A percentile compares a stretch with the other conserved stretches of the same genome.
phyloP scores from a whole-genome alignment of 2,329 filamentous ascomycete species.

The Sphaceloma murrayae region DNA sequence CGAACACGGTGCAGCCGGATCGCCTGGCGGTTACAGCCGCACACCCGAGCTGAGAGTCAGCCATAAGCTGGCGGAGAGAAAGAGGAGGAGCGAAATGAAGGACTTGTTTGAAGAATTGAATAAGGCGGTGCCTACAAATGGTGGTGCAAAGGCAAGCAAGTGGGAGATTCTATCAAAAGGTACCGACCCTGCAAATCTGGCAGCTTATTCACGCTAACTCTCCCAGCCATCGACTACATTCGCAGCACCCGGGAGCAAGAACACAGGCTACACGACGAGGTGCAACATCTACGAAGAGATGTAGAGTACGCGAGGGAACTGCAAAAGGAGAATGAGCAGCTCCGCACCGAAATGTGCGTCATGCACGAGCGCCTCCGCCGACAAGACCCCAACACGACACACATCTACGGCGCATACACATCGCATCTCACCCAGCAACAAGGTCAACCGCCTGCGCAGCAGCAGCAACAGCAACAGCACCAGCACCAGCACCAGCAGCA shows the following conservation, averaged over 20 bases:
- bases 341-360: slow-evolving; percentile 38
- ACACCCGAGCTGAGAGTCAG: slow-evolving; percentile 74
- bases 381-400: slow-evolving; percentile 37
- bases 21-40: slow-evolving; percentile 64
- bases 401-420: slow-evolving; percentile 41
- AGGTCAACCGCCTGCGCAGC: background rate
- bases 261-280: slow-evolving; percentile 32
- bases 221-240: slow-evolving; percentile 46
- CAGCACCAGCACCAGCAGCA: slow-evolving; percentile 14
- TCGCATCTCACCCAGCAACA: slow-evolving; percentile 34
- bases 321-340: slow-evolving; percentile 39
- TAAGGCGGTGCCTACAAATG: slow-evolving; percentile 67
- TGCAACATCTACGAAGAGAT: slow-evolving; percentile 36
- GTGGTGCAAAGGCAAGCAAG: slow-evolving; percentile 76
- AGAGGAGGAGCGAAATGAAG: slow-evolving; percentile 81
- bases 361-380: slow-evolving; percentile 39
- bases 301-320: slow-evolving; percentile 35
- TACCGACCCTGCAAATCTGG: too few species aligned
- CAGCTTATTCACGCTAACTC: too few species aligned
- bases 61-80: slow-evolving; percentile 76
- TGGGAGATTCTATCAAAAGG: slow-evolving; percentile 85
- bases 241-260: slow-evolving; percentile 32
- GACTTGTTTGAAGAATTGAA: slow-evolving; percentile 73
- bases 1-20: slow-evolving; percentile 33
- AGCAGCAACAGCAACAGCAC: slow-evolving; percentile 22